Percentiles rank a stretch among this genome's conserved stretches.
Conservation (phyloP, 345 rosid genomes). For the Salix koriyanagi region DNA sequence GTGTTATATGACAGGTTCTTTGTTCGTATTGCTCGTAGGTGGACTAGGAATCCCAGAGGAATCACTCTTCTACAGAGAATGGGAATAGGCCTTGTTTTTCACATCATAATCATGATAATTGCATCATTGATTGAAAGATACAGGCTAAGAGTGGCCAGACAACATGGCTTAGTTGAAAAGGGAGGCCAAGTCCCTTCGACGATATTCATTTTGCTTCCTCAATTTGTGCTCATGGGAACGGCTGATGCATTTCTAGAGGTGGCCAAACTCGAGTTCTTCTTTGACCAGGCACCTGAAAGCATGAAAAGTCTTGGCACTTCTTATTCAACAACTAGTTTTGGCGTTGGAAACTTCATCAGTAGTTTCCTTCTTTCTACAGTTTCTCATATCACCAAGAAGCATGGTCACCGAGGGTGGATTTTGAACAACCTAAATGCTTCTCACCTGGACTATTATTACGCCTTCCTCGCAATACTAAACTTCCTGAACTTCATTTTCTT, state of each 20-base stretch:
- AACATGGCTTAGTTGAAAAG: constrained; percentile 44
- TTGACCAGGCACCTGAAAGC: constrained; percentile 86
- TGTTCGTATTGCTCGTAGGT: constrained; percentile 33
- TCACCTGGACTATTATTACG: constrained; percentile 66
- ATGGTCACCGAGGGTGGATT: constrained; percentile 67
- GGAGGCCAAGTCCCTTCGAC: constrained; percentile 53
- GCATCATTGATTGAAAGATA: constrained; percentile 52
- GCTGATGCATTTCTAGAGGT: constrained; percentile 79
- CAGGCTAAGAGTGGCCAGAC: constrained; percentile 51
- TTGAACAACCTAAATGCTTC: constrained; percentile 68
- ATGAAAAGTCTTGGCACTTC: constrained; percentile 95
- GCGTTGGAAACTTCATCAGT: constrained; percentile 69
- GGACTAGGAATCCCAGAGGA: constrained; percentile 71
- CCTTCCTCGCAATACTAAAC: constrained; percentile 56
- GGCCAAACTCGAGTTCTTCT: constrained; percentile 80
- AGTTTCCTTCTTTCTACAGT: constrained; percentile 64
- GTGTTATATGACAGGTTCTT: constrained; percentile 60
- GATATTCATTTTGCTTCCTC: constrained; percentile 70
- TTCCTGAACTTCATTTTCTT: constrained; percentile 56
- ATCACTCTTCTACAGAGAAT: constrained; percentile 71
- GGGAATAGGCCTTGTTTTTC: constrained; percentile 61
- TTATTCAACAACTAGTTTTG: constrained; percentile 46
- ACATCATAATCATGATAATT: constrained; percentile 54
- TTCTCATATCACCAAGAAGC: constrained; percentile 42
- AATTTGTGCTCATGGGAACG: constrained; percentile 68